A percentile compares a stretch with the other conserved stretches of the same genome.
Conservation (phyloP, 129 eudicot species). For the Helianthus tuberosus region DNA sequence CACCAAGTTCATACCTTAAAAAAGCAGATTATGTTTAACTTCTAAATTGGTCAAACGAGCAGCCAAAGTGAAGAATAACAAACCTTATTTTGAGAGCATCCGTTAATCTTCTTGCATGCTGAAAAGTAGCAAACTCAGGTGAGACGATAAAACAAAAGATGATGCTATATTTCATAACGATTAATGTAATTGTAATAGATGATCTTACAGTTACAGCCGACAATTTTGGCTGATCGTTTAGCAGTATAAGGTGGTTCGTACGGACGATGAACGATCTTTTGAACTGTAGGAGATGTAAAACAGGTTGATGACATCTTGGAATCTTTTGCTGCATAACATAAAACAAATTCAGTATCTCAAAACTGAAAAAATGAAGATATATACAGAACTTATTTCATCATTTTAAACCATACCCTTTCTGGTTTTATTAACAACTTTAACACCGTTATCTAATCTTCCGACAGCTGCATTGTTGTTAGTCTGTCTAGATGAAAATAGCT, state of each 20-base stretch:
- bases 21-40: background rate
- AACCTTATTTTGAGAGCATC: constrained; percentile 46
- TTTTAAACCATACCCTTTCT: constrained; percentile 30
- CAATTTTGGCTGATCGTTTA: background rate
- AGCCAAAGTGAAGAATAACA: background rate
- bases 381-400: background rate
- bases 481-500: constrained; percentile 28
- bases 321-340: constrained; percentile 32
- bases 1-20: background rate
- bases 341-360: background rate
- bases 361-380: background rate
- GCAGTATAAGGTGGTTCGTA: constrained; percentile 19
- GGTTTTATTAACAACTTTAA: constrained; percentile 28
- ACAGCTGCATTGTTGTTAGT: constrained; percentile 16
- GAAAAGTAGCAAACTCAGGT: constrained; percentile 31
- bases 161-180: background rate
- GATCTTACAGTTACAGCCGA: no score
- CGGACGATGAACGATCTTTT: constrained; percentile 12
- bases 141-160: constrained; percentile 5
- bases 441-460: constrained; percentile 19
- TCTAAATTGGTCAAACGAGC: background rate
- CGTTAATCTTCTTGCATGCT: constrained; percentile 46
- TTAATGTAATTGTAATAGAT: no score
- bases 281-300: constrained; percentile 26
- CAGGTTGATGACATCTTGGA: constrained; percentile 39